Conservation (phyloP, 495 filamentous ascomycete genomes). For the Parachaetomium inaequale region DNA sequence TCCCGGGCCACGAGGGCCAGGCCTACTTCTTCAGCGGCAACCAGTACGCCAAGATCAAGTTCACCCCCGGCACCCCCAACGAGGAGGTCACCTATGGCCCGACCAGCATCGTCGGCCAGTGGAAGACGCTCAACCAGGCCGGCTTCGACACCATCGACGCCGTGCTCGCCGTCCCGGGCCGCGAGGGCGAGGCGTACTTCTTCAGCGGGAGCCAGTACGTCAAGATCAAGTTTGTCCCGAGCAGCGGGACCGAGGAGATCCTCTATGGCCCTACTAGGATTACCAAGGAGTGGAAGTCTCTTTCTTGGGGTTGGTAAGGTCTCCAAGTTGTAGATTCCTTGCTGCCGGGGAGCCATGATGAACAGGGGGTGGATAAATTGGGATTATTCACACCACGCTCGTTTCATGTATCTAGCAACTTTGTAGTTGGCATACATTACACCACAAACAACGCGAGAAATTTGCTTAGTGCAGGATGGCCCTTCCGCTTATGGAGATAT, state of each 20-base stretch:
- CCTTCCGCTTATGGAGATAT: too few species aligned
- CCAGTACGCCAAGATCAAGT: constrained; percentile 10
- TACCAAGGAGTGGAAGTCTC: constrained; percentile 6
- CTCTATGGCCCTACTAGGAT: background rate
- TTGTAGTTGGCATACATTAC: too few species aligned
- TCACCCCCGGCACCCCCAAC: background rate
- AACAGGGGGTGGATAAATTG: background rate
- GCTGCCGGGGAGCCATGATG: background rate
- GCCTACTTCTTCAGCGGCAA: constrained; percentile 18
- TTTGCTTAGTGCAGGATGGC: too few species aligned
- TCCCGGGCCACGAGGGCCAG: constrained; percentile 2
- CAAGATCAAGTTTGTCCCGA: constrained; percentile 1
- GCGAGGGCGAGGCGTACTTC: background rate
- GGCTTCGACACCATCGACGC: constrained; percentile 8
- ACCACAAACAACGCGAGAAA: too few species aligned
- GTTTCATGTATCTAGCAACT: too few species aligned
- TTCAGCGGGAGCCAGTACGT: constrained; percentile 7
- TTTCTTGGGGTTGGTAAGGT: constrained; percentile 1
- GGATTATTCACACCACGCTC: background rate
- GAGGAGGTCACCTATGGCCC: constrained; percentile 13
- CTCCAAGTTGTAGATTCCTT: background rate
- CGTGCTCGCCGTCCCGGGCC: background rate
- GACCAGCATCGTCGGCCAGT: background rate
- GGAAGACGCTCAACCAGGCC: background rate
- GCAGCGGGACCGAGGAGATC: background rate